Evolutionary conservation across 176 grass and related monocot genomes (phyloP).

Genomic region (Triticum timopheevii): DNA sequence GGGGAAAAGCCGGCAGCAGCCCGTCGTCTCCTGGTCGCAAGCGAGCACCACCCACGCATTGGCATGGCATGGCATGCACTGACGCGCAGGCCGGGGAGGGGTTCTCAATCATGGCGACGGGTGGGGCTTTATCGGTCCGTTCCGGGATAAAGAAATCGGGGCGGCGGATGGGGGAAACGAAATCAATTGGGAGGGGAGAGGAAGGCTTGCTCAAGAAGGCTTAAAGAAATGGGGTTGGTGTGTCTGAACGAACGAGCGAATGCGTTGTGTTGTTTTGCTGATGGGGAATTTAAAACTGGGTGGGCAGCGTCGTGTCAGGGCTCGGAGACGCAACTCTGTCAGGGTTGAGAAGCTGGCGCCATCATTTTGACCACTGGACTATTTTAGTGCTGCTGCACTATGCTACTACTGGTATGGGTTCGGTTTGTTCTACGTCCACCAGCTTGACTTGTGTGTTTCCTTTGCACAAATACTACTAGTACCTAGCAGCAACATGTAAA

Average conservation of each 20-base stretch:
- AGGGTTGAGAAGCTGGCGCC: neutral
- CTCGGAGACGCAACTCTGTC: neutral
- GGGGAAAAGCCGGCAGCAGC: neutral
- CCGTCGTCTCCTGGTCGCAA: neutral
- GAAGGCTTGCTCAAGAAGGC: neutral
- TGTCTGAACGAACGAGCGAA: neutral
- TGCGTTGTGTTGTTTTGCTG: neutral
- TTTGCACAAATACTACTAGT: too few species aligned
- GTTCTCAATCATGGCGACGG: constrained; percentile 28
- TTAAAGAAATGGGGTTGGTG: neutral
- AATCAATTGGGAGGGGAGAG: constrained; percentile 29
- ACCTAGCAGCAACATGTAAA: too few species aligned
- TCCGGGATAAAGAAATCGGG: neutral
- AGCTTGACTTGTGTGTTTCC: neutral
- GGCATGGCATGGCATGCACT: neutral
- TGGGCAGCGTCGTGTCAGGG: constrained; percentile 5
- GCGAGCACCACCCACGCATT: neutral
- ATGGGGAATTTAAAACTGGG: constrained; percentile 3
- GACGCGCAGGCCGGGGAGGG: constrained; percentile 1
- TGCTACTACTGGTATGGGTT: too few species aligned
- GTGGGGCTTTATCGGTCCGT: constrained; percentile 6
- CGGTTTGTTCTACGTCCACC: neutral
- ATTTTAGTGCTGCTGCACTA: neutral
- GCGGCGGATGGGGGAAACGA: constrained; percentile 40
- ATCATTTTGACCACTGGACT: neutral